These are phyloP conservation scores for Macadamia integrifolia DNA, from an alignment of 164 flowering plant species.

Conservation along the genomic window DNA sequence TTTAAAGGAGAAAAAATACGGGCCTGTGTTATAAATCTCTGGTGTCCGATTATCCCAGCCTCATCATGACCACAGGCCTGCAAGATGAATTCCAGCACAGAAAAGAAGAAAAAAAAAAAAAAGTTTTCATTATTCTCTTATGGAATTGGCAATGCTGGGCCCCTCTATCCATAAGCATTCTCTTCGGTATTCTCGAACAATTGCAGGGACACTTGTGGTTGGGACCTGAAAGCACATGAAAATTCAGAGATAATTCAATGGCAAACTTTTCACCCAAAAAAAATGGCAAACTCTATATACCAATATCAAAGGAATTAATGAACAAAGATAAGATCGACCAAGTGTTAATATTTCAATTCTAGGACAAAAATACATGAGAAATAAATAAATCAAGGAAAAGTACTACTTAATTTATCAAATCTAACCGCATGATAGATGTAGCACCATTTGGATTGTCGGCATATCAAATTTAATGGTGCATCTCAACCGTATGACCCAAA, in stretches of 20 bases:
- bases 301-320: neutral
- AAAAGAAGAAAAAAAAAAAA: constrained; percentile 1
- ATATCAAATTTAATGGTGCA: no score
- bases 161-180: constrained; percentile 46
- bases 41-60: constrained; percentile 6
- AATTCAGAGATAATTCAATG: no score
- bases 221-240: constrained; percentile 47
- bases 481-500: no score
- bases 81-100: constrained; percentile 8
- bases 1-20: neutral
- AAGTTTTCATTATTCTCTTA: constrained; percentile 1
- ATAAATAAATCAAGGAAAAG: no score
- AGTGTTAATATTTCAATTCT: no score
- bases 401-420: no score
- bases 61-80: neutral
- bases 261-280: no score
- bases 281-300: no score
- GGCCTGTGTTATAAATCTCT: neutral
- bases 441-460: no score
- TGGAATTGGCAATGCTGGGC: neutral
- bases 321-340: neutral
- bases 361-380: no score
- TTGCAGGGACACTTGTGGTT: constrained; percentile 85
- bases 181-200: no score
- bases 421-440: no score